Evolutionary conservation across 768 basidiomycete species (phyloP), one percentile per base, ranked within the genome.

Genomic region (Tricholoma terreum): DNA sequence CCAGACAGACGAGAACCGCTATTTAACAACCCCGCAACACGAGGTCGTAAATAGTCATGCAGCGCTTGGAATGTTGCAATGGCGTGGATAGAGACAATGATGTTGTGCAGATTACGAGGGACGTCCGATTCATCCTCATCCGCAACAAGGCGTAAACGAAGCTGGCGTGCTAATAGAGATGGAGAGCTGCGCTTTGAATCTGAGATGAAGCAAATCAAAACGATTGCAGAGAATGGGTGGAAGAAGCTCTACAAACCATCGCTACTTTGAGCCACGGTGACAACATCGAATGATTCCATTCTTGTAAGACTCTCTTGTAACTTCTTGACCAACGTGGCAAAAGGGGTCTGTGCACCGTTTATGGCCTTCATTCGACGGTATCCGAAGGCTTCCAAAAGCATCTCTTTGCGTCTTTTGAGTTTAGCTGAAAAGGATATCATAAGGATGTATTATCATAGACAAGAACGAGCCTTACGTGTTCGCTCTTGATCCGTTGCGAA

Each of bases 31-130:
- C 92, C 91, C 6, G 92, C 78, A 31, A 97, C 87, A 3, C 93
- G 84, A 22, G 96, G 96, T 1, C 94, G 88, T 11, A 98, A 83
- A 69, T 98, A 99, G 70, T 97, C 95, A 66, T 97, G 92, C 30
- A 98, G 80, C 1, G 96, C 94, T 69, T 97, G 94, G 82, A 98
- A 94, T 1, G 94, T 98, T 1, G 97, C 96, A 60, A 98, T 97
- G 6, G 95, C 96, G 68, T 98, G 96, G 59, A 98, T 98, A 6
- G 95, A 98, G 19, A 98, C 92, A 36, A 94, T 92, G 66, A 98
- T 91, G 63, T 92, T 94, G 65, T 89, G 89, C 33, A 92, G 75
- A 67, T 83, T 88, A 54, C 88, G 85, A 15, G 97, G 96, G 19
- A 96, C 83, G 62, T 94, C 94, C 0, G 90, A 84, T 33, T 90